Evolutionary conservation across 2,329 filamentous ascomycete genomes (phyloP).

Genomic region (Ophiocordyceps camponoti-rufipedis): DNA sequence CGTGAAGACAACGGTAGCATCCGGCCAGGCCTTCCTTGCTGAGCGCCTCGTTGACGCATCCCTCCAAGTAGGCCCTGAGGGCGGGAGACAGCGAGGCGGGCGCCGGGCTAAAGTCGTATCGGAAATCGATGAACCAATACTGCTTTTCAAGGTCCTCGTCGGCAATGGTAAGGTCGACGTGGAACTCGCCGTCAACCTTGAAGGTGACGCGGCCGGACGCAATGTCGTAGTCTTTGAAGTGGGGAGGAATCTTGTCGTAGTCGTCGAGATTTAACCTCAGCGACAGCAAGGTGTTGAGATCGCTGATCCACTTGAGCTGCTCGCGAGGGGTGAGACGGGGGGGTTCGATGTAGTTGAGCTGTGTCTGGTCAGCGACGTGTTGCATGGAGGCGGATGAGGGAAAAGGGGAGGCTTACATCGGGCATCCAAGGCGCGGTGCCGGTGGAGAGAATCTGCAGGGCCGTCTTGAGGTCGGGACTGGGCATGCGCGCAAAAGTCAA

Average conservation of each 20-base stretch:
- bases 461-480: constrained; percentile 81
- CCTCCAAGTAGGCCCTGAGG: constrained; percentile 49
- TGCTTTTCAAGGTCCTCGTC: constrained; percentile 69
- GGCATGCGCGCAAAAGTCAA: constrained; percentile 58
- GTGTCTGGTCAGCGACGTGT: constrained; percentile 1
- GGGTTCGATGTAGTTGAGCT: constrained; percentile 62
- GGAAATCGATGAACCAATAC: constrained; percentile 87
- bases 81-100: constrained; percentile 40
- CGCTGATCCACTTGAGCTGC: constrained; percentile 55
- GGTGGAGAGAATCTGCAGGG: constrained; percentile 65
- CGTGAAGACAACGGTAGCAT: constrained; percentile 76
- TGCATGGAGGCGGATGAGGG: too few species aligned
- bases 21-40: constrained; percentile 52
- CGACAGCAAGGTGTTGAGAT: constrained; percentile 69
- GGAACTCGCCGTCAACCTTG: constrained; percentile 65
- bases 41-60: constrained; percentile 53
- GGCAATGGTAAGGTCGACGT: constrained; percentile 80
- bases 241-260: constrained; percentile 52
- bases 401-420: constrained; percentile 34
- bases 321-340: constrained; percentile 53
- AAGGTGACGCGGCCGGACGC: constrained; percentile 83
- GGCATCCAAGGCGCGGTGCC: constrained; percentile 65
- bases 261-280: constrained; percentile 76
- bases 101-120: constrained; percentile 62
- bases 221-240: constrained; percentile 63